Conservation (phyloP, 192 early-diverging fungal genomes). For the Phlyctochytrium planicorne region DNA sequence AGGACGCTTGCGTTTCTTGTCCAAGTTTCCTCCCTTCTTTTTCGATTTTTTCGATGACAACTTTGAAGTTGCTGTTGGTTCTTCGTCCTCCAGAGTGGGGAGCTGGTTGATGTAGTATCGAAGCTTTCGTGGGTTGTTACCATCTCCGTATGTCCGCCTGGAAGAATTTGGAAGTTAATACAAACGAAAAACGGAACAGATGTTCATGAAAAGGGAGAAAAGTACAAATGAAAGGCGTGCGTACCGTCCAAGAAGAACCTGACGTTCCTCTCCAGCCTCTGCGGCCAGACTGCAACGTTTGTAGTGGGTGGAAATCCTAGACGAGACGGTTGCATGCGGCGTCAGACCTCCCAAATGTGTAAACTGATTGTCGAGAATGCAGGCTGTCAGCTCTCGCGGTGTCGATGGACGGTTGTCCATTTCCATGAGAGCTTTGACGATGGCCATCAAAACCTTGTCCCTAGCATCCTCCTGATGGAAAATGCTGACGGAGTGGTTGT, state of each 20-base stretch:
- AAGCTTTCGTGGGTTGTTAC: not conserved
- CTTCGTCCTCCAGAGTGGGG: not conserved
- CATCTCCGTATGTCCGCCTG: not conserved
- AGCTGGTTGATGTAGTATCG: slow-evolving; percentile 1
- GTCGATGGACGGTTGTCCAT: slow-evolving; percentile 19
- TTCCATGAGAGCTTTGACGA: slow-evolving; percentile 24
- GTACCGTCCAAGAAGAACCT: slow-evolving; percentile 18
- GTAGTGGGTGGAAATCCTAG: slow-evolving; percentile 28
- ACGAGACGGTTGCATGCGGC: slow-evolving; percentile 29
- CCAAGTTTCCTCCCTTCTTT: no score
- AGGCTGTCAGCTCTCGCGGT: slow-evolving; percentile 19
- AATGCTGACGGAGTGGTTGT: not conserved
- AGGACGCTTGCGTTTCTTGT: not conserved
- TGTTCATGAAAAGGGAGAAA: not conserved
- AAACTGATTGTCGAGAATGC: slow-evolving; percentile 17
- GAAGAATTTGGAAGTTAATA: no score
- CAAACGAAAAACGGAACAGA: not conserved
- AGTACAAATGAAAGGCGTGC: not conserved
- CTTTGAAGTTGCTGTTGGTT: no score
- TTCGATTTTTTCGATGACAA: no score
- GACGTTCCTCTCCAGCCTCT: not conserved
- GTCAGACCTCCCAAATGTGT: slow-evolving; percentile 29
- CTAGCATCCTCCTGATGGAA: not conserved
- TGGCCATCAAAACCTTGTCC: slow-evolving; percentile 8
- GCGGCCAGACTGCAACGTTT: slow-evolving; percentile 18